phyloP scores from a whole-genome alignment of 768 basidiomycete genomes.

The Crepidotus variabilis region DNA sequence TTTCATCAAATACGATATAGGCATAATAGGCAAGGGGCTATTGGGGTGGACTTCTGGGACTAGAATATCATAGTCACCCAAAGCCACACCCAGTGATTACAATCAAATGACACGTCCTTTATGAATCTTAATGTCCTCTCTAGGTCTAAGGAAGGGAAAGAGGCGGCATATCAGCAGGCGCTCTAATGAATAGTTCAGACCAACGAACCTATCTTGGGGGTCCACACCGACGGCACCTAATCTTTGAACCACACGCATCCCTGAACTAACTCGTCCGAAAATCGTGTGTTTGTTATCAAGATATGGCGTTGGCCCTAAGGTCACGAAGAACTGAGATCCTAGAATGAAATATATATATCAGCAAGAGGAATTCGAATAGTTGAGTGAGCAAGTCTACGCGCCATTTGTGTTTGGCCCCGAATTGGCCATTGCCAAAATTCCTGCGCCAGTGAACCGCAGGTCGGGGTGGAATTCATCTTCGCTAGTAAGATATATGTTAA shows the following conservation, averaged over 20 bases:
- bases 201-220: conserved; percentile 76
- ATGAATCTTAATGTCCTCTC: conserved; percentile 87
- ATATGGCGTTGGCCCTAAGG: conserved; percentile 77
- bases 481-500: conserved; percentile 31
- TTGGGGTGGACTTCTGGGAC: too few relatives aligned
- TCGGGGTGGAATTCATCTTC: conserved; percentile 92
- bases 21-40: too few relatives aligned
- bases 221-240: conserved; percentile 90
- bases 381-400: conserved; percentile 38
- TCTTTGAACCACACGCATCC: conserved; percentile 91
- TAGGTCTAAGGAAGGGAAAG: conserved; percentile 25
- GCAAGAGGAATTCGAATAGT: conserved; percentile 23
- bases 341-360: conserved; percentile 1
- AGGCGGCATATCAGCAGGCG: conserved; percentile 19
- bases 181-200: neutral
- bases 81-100: too few relatives aligned
- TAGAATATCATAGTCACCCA: too few relatives aligned
- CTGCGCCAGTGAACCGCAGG: conserved; percentile 91
- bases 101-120: conserved; percentile 53
- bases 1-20: too few relatives aligned
- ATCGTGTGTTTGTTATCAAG: conserved; percentile 85
- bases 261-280: conserved; percentile 85
- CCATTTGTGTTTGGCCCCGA: conserved; percentile 93
- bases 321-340: conserved; percentile 97
- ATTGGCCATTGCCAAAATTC: conserved; percentile 96